Percentiles rank a stretch among this genome's conserved stretches.
Conservation (phyloP, 2,329 filamentous ascomycete species). For the Colletotrichum ledebouriae region DNA sequence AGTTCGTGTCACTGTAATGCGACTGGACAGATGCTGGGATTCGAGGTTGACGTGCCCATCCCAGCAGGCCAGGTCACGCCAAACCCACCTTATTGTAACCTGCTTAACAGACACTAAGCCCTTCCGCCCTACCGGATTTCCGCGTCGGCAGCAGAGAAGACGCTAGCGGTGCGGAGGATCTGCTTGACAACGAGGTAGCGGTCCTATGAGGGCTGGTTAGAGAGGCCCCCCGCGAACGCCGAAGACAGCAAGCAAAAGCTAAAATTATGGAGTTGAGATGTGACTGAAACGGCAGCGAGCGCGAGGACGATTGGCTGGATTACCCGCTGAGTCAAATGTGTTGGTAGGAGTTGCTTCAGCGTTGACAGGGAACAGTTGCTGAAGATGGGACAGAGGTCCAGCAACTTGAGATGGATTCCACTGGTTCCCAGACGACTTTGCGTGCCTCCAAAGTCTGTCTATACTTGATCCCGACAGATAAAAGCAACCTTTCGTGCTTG, state of each 20-base stretch:
- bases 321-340: constrained; percentile 18
- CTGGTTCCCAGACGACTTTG: constrained; percentile 7
- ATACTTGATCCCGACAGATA: neutral
- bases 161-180: neutral
- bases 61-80: neutral
- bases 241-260: constrained; percentile 24
- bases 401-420: constrained; percentile 33
- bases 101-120: constrained; percentile 21
- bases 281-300: constrained; percentile 25
- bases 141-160: neutral
- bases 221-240: neutral
- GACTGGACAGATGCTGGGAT: constrained; percentile 15
- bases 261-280: constrained; percentile 26
- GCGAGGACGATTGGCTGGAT: constrained; percentile 15
- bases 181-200: constrained; percentile 5
- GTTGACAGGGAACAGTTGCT: constrained; percentile 26
- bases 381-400: constrained; percentile 34
- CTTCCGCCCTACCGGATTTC: constrained; percentile 14
- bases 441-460: constrained; percentile 5
- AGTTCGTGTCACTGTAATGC: neutral
- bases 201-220: neutral
- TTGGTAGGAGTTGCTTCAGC: constrained; percentile 21
- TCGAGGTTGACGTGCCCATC: constrained; percentile 21
- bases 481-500: neutral
- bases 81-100: constrained; percentile 30